These are phyloP conservation scores for Gynochthodes officinalis DNA, from an alignment of 257 asterid genomes.

Conservation along the genomic window DNA sequence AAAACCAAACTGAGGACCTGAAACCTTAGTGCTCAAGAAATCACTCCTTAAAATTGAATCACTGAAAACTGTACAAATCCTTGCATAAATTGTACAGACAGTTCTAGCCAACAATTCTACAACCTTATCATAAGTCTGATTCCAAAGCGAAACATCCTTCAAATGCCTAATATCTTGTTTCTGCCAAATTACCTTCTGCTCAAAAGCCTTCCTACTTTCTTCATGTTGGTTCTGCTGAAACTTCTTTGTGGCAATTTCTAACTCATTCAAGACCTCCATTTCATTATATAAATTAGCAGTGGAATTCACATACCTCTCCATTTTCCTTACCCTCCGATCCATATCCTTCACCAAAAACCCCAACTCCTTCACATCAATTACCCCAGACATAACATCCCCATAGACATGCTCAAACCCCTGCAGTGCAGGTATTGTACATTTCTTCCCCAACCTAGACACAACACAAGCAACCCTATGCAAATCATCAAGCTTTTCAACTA, in stretches of 20 bases:
- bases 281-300: conserved; percentile 59
- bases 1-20: conserved; percentile 31
- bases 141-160: conserved; percentile 85
- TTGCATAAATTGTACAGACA: conserved; percentile 64
- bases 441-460: conserved; percentile 89
- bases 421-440: conserved; percentile 73
- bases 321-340: conserved; percentile 77
- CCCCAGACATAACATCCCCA: conserved; percentile 69
- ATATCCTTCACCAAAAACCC: conserved; percentile 92
- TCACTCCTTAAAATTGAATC: conserved; percentile 29
- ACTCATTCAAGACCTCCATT: conserved; percentile 72
- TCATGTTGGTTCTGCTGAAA: conserved; percentile 73
- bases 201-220: conserved; percentile 68
- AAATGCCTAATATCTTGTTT: conserved; percentile 80
- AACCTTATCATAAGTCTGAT: conserved; percentile 75
- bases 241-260: conserved; percentile 74
- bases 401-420: conserved; percentile 97
- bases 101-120: conserved; percentile 80
- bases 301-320: conserved; percentile 68
- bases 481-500: conserved; percentile 75
- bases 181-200: conserved; percentile 89
- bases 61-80: conserved; percentile 49
- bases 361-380: conserved; percentile 59
- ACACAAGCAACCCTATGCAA: conserved; percentile 69
- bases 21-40: conserved; percentile 16